Evolutionary conservation across 176 grass and related monocot species (phyloP).

Genomic region (Avena insularis): DNA sequence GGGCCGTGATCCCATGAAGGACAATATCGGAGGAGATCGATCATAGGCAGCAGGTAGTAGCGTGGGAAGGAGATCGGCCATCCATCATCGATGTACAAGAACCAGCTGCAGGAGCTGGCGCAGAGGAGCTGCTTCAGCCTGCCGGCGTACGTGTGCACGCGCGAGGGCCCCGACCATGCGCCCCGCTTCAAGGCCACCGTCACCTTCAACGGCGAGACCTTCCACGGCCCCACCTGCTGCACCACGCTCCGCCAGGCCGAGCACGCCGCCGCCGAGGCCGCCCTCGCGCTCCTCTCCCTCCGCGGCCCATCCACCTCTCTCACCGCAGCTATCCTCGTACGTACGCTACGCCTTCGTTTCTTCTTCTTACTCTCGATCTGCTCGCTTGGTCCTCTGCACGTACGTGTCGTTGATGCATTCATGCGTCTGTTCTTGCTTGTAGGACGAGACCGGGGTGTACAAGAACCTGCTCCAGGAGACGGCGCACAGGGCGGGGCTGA

Average conservation of each 20-base stretch:
- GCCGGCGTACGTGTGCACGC: constrained; percentile 76
- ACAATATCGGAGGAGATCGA: neutral
- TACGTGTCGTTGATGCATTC: too few species aligned
- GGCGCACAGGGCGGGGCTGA: constrained; percentile 80
- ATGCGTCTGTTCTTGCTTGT: neutral
- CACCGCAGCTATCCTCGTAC: constrained; percentile 74
- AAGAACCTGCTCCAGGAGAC: constrained; percentile 97
- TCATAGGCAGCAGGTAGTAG: neutral
- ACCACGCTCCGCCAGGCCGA: constrained; percentile 88
- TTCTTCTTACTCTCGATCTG: neutral
- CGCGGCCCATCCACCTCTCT: constrained; percentile 80
- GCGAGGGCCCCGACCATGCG: constrained; percentile 85
- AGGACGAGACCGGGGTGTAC: constrained; percentile 98
- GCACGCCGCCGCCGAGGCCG: constrained; percentile 89
- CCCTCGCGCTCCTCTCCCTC: constrained; percentile 65
- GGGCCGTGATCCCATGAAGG: constrained; percentile 35
- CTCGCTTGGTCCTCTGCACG: too few species aligned
- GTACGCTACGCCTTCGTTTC: neutral
- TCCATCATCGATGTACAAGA: constrained; percentile 69
- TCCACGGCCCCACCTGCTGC: constrained; percentile 70
- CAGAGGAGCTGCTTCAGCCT: constrained; percentile 97
- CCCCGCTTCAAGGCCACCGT: constrained; percentile 89
- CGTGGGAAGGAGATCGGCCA: too few species aligned
- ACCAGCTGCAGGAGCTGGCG: constrained; percentile 96
- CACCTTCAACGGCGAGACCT: constrained; percentile 92